Evolutionary conservation across 495 filamentous ascomycete species (phyloP).

Genomic region (Lichenothelia convexa): DNA sequence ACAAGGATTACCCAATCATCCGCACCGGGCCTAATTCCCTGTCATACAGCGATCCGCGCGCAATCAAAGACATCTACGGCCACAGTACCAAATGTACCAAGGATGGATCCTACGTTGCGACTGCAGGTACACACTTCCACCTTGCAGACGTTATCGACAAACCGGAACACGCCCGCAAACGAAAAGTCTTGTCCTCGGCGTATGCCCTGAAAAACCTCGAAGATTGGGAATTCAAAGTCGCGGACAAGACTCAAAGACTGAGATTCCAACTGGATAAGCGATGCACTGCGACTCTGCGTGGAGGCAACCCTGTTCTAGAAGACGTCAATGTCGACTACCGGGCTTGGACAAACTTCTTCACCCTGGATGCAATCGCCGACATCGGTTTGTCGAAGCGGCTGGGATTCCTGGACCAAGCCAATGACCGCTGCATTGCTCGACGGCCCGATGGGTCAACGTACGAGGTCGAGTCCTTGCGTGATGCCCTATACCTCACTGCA

Average conservation of each 20-base stretch:
- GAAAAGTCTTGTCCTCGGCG: conserved; percentile 32
- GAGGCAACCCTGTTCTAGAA: not conserved
- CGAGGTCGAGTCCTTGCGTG: conserved; percentile 23
- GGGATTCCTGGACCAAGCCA: conserved; percentile 31
- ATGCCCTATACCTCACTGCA: conserved; percentile 29
- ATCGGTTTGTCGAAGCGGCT: conserved; percentile 30
- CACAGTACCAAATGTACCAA: conserved; percentile 33
- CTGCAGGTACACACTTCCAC: conserved; percentile 25
- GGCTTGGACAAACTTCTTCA: conserved; percentile 27
- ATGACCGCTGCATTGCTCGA: conserved; percentile 25
- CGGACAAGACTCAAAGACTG: conserved; percentile 28
- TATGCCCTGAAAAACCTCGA: conserved; percentile 37
- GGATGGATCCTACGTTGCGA: conserved; percentile 26
- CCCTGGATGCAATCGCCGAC: conserved; percentile 23
- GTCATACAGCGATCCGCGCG: conserved; percentile 27
- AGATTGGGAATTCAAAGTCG: conserved; percentile 36
- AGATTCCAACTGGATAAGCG: conserved; percentile 11
- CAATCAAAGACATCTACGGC: conserved; percentile 38
- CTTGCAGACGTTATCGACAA: conserved; percentile 31
- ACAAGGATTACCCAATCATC: conserved; percentile 28
- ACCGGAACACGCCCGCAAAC: conserved; percentile 29
- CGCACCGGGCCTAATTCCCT: conserved; percentile 35
- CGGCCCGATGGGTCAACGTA: conserved; percentile 25
- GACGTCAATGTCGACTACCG: conserved; percentile 25
- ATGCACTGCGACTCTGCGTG: conserved; percentile 5